A percentile compares a stretch with the other conserved stretches of the same genome.
Evolutionary conservation across 2,329 filamentous ascomycete genomes (phyloP).

Genomic region (Setomelanomma holmii): DNA sequence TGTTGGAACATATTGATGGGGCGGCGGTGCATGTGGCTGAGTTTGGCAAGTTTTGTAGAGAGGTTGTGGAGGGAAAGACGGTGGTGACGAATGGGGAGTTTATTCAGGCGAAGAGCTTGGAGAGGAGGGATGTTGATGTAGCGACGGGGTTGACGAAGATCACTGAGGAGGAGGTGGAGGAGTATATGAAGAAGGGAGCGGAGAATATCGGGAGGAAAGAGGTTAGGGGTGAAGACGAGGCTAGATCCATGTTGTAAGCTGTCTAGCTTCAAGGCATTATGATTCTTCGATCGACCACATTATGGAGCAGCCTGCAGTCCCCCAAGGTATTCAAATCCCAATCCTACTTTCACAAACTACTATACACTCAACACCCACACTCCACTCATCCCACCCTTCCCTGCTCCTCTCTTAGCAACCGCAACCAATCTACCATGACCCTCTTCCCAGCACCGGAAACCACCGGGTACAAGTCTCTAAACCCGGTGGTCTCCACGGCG

Average conservation of each 20-base stretch:
- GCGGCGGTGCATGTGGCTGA: constrained; percentile 45
- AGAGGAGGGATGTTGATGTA: constrained; percentile 35
- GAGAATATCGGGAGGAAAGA: constrained; percentile 31
- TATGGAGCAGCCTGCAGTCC: not conserved
- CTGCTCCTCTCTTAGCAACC: constrained; percentile 26
- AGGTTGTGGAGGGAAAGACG: constrained; percentile 33
- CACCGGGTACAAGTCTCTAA: constrained; percentile 26
- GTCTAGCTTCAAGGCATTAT: not conserved
- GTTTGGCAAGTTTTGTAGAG: constrained; percentile 43
- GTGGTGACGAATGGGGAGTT: constrained; percentile 31
- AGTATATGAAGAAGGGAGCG: constrained; percentile 36
- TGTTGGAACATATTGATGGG: constrained; percentile 46
- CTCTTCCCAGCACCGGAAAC: constrained; percentile 14
- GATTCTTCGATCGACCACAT: not conserved
- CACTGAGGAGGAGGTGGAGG: constrained; percentile 39
- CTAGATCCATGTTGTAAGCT: constrained; percentile 29
- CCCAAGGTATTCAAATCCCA: too few relatives aligned
- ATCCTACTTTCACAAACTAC: too few relatives aligned
- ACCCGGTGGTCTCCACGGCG: constrained; percentile 6
- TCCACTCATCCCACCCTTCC: constrained; percentile 2
- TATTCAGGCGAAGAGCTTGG: constrained; percentile 41
- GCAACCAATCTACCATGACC: constrained; percentile 35
- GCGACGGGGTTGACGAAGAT: constrained; percentile 30
- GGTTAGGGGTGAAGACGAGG: constrained; percentile 24
- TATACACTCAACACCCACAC: not conserved